Evolutionary conservation across 1,284 basidiomycete genomes (phyloP).

Genomic region (Apiotrichum domesticum): DNA sequence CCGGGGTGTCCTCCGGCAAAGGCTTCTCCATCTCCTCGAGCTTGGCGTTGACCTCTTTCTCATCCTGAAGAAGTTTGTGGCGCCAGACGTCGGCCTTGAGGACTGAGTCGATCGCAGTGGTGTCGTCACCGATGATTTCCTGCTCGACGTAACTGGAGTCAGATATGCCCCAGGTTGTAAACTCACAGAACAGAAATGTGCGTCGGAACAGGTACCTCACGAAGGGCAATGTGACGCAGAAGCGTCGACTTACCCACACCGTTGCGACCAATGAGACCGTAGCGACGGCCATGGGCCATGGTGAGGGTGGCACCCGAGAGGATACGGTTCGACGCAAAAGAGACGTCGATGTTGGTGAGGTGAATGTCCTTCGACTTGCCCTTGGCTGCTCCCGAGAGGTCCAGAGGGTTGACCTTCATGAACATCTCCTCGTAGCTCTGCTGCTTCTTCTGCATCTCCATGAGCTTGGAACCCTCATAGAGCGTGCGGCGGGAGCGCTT

Average conservation of each 20-base stretch:
- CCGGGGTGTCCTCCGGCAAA: slow-evolving; percentile 41
- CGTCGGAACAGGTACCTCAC: slow-evolving; percentile 85
- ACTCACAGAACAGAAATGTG: slow-evolving; percentile 82
- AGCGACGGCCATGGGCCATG: slow-evolving; percentile 79
- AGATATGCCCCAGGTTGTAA: slow-evolving; percentile 41
- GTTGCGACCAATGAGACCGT: slow-evolving; percentile 62
- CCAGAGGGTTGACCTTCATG: slow-evolving; percentile 97
- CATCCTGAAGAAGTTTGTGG: slow-evolving; percentile 51
- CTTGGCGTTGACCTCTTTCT: slow-evolving; percentile 45
- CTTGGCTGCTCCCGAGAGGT: slow-evolving; percentile 69
- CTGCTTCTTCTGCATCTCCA: slow-evolving; percentile 90
- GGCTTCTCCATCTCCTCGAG: slow-evolving; percentile 49
- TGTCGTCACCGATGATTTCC: slow-evolving; percentile 94
- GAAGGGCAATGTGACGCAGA: slow-evolving; percentile 89
- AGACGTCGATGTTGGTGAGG: slow-evolving; percentile 90
- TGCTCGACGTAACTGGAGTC: slow-evolving; percentile 72
- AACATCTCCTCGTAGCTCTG: slow-evolving; percentile 98
- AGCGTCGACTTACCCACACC: slow-evolving; percentile 98
- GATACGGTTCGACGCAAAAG: slow-evolving; percentile 88
- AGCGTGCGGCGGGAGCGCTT: slow-evolving; percentile 82
- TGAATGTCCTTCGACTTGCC: slow-evolving; percentile 96
- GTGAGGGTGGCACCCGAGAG: slow-evolving; percentile 72
- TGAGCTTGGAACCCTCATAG: slow-evolving; percentile 91
- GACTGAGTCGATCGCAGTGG: slow-evolving; percentile 83
- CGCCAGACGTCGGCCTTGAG: slow-evolving; percentile 96